Percentiles rank a stretch among this genome's conserved stretches.
phyloP scores from a whole-genome alignment of 2,329 filamentous ascomycete genomes.

The Diaporthe sp. region DNA sequence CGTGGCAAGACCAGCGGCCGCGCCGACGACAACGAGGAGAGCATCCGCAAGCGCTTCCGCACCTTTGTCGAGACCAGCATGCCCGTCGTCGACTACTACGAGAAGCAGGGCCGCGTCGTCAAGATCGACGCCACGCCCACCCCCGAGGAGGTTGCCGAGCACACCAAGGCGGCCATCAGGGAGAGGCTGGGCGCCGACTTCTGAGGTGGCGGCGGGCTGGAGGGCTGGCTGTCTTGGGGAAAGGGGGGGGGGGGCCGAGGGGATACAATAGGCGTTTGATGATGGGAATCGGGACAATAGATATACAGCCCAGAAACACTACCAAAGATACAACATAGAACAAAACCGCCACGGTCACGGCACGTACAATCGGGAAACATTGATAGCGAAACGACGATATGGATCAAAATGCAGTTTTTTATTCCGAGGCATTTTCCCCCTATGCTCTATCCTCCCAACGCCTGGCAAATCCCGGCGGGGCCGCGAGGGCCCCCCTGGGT shows the following conservation, averaged over 20 bases:
- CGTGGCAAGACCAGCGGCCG: slow-evolving; percentile 93
- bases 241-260: neutral
- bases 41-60: slow-evolving; percentile 95
- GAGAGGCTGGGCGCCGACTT: slow-evolving; percentile 63
- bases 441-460: slow-evolving; percentile 42
- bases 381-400: slow-evolving; percentile 4
- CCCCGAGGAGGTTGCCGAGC: slow-evolving; percentile 73
- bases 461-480: slow-evolving; percentile 36
- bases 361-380: slow-evolving; percentile 17
- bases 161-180: slow-evolving; percentile 65
- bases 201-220: slow-evolving; percentile 44
- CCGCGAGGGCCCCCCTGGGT: neutral
- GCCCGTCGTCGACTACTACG: slow-evolving; percentile 93
- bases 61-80: slow-evolving; percentile 97
- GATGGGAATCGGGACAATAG: slow-evolving; percentile 9
- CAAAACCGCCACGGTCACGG: slow-evolving; percentile 3
- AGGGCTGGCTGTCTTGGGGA: neutral
- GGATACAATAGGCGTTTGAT: slow-evolving; percentile 10
- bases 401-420: slow-evolving; percentile 40
- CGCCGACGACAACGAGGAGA: slow-evolving; percentile 93
- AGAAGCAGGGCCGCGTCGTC: slow-evolving; percentile 82
- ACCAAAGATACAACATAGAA: slow-evolving; percentile 34
- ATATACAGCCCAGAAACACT: neutral
- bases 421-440: slow-evolving; percentile 41
- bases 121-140: slow-evolving; percentile 80